phyloP scores from a whole-genome alignment of 1,139 yeast species.

The Lodderomyces margitis region DNA sequence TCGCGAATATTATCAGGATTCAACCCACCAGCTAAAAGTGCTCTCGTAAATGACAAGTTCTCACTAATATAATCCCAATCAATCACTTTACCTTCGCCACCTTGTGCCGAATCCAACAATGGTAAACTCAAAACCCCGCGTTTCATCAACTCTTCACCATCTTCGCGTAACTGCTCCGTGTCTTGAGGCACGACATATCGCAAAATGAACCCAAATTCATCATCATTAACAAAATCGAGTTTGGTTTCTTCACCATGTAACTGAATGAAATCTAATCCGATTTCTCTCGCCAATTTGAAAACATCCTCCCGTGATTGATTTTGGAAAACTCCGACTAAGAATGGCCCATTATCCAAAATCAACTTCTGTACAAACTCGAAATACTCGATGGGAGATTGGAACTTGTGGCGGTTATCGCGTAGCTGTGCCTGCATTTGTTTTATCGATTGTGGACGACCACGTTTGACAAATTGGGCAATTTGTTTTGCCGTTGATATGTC shows the following conservation, averaged over 20 bases:
- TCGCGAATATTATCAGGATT: slow-evolving; percentile 64
- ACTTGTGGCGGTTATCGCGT: slow-evolving; percentile 14
- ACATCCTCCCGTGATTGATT: slow-evolving; percentile 75
- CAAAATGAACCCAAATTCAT: slow-evolving; percentile 63
- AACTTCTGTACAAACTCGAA: slow-evolving; percentile 29
- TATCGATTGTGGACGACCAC: slow-evolving; percentile 3
- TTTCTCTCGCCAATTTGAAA: slow-evolving; percentile 39
- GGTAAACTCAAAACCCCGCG: slow-evolving; percentile 46
- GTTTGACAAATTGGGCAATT: slow-evolving; percentile 43
- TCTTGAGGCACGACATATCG: slow-evolving; percentile 68
- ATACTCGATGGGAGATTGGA: slow-evolving; percentile 25
- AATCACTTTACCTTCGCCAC: slow-evolving; percentile 83
- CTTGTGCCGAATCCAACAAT: slow-evolving; percentile 81
- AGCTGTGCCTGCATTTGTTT: slow-evolving; percentile 5
- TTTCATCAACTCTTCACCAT: slow-evolving; percentile 19
- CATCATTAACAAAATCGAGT: slow-evolving; percentile 34
- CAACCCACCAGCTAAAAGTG: slow-evolving; percentile 86
- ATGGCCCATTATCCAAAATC: slow-evolving; percentile 57
- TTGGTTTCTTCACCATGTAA: slow-evolving; percentile 84
- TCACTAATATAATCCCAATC: slow-evolving; percentile 58
- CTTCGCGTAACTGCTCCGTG: slow-evolving; percentile 19
- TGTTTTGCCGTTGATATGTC: slow-evolving; percentile 49
- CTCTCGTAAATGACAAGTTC: slow-evolving; percentile 38
- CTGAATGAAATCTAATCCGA: slow-evolving; percentile 75
- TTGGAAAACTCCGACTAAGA: slow-evolving; percentile 84